Evolutionary conservation across 148 eudicot genomes (phyloP).

Genomic region (Pharnaceum exiguum): DNA sequence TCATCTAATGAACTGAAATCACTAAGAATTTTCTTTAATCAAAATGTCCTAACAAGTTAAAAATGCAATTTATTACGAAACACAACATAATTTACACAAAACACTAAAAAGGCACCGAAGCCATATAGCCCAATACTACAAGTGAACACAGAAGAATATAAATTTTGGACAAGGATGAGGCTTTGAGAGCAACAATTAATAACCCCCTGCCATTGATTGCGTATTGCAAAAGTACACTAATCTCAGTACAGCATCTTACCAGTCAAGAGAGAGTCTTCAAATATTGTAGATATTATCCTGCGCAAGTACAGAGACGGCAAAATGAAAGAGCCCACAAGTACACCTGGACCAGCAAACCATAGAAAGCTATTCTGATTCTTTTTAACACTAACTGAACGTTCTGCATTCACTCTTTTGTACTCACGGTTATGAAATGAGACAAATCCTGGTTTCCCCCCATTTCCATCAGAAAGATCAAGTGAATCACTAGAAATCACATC

Average conservation of each 20-base stretch:
- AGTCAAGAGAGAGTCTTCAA: constrained; percentile 93
- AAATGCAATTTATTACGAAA: too few species aligned
- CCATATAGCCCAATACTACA: too few species aligned
- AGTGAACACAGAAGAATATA: too few species aligned
- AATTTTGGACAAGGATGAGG: too few species aligned
- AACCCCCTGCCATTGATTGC: not conserved
- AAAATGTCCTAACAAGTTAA: too few species aligned
- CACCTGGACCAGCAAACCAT: constrained; percentile 86
- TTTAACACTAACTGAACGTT: constrained; percentile 14
- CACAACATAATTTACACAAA: too few species aligned
- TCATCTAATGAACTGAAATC: too few species aligned
- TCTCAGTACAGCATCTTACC: constrained; percentile 37
- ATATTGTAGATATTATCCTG: constrained; percentile 72
- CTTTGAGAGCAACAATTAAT: not conserved
- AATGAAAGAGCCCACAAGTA: constrained; percentile 81
- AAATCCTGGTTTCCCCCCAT: constrained; percentile 76
- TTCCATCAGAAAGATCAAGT: constrained; percentile 23
- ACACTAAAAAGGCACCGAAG: too few species aligned
- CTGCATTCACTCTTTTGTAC: constrained; percentile 28
- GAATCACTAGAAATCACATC: constrained; percentile 26
- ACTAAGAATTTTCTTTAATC: too few species aligned
- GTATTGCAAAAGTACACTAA: not conserved
- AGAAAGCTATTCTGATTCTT: constrained; percentile 47
- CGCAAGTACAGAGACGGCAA: constrained; percentile 94
- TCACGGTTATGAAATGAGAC: constrained; percentile 52